Evolutionary conservation across 306 rosid species (phyloP), one percentile per base, ranked within the genome.

Genomic region (Sindora glabra): DNA sequence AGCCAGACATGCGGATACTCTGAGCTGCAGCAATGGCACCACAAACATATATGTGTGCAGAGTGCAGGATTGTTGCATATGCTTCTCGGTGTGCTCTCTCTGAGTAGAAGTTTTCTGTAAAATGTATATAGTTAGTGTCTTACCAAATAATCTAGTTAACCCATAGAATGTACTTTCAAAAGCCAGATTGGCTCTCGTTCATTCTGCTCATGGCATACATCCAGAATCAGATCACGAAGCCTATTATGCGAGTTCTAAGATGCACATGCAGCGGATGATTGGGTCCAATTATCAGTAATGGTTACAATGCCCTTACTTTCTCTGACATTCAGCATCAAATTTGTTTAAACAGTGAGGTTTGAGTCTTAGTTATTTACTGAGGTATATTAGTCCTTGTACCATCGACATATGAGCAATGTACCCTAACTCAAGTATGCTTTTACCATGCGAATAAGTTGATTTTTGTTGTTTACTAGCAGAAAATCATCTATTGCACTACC

Each of bases 1-100:
- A 83, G 53, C 86, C 86, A 48, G 86, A 62, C 86, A 80, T 79
- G 41, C 83, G 83, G 56, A 83, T 83, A 60, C 89, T 83, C 62
- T 80, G 89, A 59, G 86, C 86, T 5, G 86, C 83, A 6, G 79
- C 42, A 27, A 79, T 83, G 58, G 89, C 89, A 27, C 89, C 89
- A 64, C 89, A 83, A 38, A 83, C 89, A 64, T 83, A 83, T 23
- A 74, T 39, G 19, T 83, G 76, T 6, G 86, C 89, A 13, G 89
- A 79, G 55, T 83, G 89, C 36, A 83, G 76, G 65, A 83, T 83
- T 48, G 89, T 83, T 13, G 89, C 89, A 53, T 77, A 83, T 22
- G 89, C 89, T 71, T 83, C 89, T 41, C 79, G 75, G 33, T 62
- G 68, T 44, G 77, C 79, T 33, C 75, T 65, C 34, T 74, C 79